Evolutionary conservation across 208 protist species (phyloP).

Genomic region (Trypanosoma melophagium): DNA sequence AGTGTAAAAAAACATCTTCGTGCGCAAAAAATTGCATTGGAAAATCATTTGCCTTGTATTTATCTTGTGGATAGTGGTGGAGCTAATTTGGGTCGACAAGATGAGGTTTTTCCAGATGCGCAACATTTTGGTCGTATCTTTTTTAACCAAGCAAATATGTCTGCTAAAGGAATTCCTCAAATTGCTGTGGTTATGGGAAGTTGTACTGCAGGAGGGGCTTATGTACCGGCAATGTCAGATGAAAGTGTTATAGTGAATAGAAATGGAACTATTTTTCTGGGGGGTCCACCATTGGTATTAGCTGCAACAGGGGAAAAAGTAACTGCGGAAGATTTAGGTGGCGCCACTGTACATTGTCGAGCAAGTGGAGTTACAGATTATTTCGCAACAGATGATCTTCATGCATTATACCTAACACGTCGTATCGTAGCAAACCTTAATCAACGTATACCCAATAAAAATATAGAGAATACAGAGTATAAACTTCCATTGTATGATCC

Average conservation of each 20-base stretch:
- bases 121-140: constrained; percentile 98
- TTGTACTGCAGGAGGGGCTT: constrained; percentile 97
- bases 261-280: constrained; percentile 96
- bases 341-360: constrained; percentile 92
- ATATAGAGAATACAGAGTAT: constrained; percentile 43
- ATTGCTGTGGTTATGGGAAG: constrained; percentile 97
- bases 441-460: constrained; percentile 20
- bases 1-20: constrained; percentile 98
- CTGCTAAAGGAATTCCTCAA: constrained; percentile 90
- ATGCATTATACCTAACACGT: constrained; percentile 88
- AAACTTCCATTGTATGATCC: constrained; percentile 83
- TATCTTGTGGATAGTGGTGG: constrained; percentile 97
- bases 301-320: constrained; percentile 94
- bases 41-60: constrained; percentile 96
- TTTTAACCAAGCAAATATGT: constrained; percentile 97
- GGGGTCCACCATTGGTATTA: constrained; percentile 93
- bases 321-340: constrained; percentile 93
- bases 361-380: constrained; percentile 92
- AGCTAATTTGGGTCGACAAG: constrained; percentile 92
- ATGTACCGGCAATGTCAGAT: constrained; percentile 96
- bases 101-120: constrained; percentile 94
- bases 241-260: constrained; percentile 93
- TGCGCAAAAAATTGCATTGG: constrained; percentile 94
- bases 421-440: constrained; percentile 91
- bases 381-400: constrained; percentile 89